These are phyloP conservation scores for Nannochloropsis gaditana DNA, from an alignment of 108 stramenopile genomes.

Conservation along the genomic window DNA sequence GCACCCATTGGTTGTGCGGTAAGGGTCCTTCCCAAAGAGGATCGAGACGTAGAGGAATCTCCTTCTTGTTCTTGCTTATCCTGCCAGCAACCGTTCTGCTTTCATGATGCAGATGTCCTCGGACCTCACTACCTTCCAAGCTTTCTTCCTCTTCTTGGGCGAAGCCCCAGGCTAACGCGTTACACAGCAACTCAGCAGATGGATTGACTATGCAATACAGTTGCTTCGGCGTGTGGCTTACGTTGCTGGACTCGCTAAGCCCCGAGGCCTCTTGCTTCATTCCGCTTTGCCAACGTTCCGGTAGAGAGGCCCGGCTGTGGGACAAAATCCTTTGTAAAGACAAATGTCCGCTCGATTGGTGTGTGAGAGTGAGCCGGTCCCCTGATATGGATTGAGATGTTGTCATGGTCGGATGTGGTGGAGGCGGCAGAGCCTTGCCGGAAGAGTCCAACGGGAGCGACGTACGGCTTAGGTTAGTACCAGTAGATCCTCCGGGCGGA, in stretches of 20 bases:
- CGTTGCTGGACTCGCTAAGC: background rate
- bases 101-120: background rate
- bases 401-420: background rate
- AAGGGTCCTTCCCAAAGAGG: background rate
- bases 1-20: background rate
- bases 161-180: conserved; percentile 16
- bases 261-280: conserved; percentile 1
- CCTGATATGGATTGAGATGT: background rate
- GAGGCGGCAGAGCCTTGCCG: background rate
- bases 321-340: conserved; percentile 11
- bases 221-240: background rate
- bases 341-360: background rate
- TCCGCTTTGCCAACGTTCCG: background rate
- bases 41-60: background rate
- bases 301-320: background rate
- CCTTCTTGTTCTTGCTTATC: background rate
- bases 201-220: background rate
- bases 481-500: background rate
- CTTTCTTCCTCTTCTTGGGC: background rate
- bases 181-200: background rate
- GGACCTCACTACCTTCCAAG: background rate
- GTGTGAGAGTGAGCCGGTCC: background rate
- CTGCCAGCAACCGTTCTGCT: background rate
- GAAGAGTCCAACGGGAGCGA: background rate
- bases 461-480: background rate